Percentiles rank a stretch among this genome's conserved stretches.
phyloP scores from a whole-genome alignment of 768 basidiomycete species.

The Suillus fuscotomentosus region DNA sequence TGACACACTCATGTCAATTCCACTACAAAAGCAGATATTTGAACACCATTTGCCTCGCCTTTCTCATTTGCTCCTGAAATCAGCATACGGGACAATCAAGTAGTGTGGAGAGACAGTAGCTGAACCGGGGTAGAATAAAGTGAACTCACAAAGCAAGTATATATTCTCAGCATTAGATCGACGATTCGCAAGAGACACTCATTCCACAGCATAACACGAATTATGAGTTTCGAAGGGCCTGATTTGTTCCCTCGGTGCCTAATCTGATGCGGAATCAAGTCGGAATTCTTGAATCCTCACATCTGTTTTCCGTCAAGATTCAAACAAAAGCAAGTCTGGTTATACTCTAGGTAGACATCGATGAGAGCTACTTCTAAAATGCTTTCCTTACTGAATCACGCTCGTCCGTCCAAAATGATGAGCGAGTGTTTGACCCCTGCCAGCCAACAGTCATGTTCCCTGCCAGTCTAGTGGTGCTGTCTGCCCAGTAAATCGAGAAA shows the following conservation, averaged over 20 bases:
- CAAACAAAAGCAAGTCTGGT: not conserved
- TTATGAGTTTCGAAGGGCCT: conserved; percentile 10
- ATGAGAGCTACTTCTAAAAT: not conserved
- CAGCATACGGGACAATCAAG: no score
- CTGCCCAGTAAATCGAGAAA: no score
- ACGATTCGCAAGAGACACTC: not conserved
- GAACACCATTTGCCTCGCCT: no score
- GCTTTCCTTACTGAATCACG: not conserved
- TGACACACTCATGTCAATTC: no score
- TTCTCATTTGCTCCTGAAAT: no score
- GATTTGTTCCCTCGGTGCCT: not conserved
- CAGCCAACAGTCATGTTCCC: no score
- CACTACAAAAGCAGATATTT: no score
- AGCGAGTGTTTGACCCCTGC: not conserved
- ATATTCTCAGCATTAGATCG: not conserved
- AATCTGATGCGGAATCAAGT: not conserved
- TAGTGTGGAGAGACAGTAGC: not conserved
- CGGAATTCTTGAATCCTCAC: not conserved
- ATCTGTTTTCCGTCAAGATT: not conserved
- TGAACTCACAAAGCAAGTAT: not conserved
- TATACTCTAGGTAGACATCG: not conserved
- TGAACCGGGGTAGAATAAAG: not conserved
- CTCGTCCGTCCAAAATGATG: not conserved
- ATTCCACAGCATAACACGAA: conserved; percentile 18
- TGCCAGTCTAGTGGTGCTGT: no score